phyloP scores from a whole-genome alignment of 1,139 yeast species.

The Pichia sp. region DNA sequence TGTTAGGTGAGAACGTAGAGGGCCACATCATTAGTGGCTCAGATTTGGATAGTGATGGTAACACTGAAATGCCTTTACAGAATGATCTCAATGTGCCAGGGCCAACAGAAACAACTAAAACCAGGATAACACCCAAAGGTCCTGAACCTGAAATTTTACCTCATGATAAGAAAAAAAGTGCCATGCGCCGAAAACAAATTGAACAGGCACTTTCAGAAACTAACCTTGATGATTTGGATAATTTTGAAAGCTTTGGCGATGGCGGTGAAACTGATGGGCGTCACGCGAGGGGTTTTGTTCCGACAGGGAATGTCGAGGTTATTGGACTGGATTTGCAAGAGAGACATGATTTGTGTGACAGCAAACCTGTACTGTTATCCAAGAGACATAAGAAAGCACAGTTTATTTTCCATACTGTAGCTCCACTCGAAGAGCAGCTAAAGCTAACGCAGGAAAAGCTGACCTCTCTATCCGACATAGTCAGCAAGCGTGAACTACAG shows the following conservation, averaged over 20 bases:
- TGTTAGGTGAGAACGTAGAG: neutral
- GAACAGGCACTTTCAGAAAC: slow-evolving; percentile 36
- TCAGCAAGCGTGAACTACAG: slow-evolving; percentile 1
- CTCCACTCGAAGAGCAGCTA: neutral
- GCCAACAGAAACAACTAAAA: neutral
- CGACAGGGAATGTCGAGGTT: neutral
- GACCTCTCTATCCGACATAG: neutral
- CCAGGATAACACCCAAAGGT: slow-evolving; percentile 27
- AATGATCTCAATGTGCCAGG: neutral
- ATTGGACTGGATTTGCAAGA: neutral
- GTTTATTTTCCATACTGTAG: neutral
- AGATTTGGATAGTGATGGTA: neutral
- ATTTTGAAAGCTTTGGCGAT: neutral
- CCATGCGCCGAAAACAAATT: slow-evolving; percentile 33
- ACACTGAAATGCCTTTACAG: neutral
- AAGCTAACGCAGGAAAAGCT: neutral
- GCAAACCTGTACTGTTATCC: neutral
- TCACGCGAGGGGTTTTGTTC: neutral
- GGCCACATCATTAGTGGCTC: neutral
- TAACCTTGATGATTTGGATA: neutral
- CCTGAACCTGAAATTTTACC: neutral
- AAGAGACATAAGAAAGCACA: neutral
- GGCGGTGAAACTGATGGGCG: neutral
- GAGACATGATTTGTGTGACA: no score
- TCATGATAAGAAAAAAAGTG: slow-evolving; percentile 1